Evolutionary conservation across 106 monocot genomes (phyloP), one percentile per base, ranked within the genome.

Genomic region (Platanthera guangdongensis): DNA sequence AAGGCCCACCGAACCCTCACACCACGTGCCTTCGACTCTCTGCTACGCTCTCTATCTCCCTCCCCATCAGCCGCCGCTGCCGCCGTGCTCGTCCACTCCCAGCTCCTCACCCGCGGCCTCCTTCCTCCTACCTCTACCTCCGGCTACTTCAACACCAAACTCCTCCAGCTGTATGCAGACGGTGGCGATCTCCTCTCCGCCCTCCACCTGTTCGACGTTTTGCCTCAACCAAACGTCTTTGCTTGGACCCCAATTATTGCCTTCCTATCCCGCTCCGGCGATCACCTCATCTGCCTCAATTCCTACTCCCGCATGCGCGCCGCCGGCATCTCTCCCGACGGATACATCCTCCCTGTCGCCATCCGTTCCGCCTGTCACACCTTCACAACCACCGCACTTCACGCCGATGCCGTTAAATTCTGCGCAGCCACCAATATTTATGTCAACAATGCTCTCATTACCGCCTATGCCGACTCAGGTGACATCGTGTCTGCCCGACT

Each of bases 151-250:
- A 19, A 48, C 68, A 80, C 84, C 77, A 80, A 81, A 45, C 81
- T 84, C 55, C 48, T 84, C 74, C 77, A 77, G 15, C 74, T 80
- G 73, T 84, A 84, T 68, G 75, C 81, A 32, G 50, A 57, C 81
- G 74, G 47, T 74, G 77, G 69, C 77, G 80, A 74, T 49, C 73
- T 74, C 77, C 18, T 39, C 22, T 55, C 72, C 47, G 76, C 84
- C 16, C 77, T 63, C 77, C 71, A 57, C 75, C 79, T 84, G 32
- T 80, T 84, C 72, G 48, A 70, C 39, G 5, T 3, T 12, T 68
- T 79, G 53, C 68, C 80, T 25, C 80, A 53, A 8, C 82, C 57
- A 32, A 78, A 78, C 74, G 30, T 83, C 74, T 83, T 83, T 48
- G 83, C 83, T 18, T 83, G 74, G 74, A 83, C 83, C 10, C 60